A percentile compares a stretch with the other conserved stretches of the same genome.
These are phyloP conservation scores for Tripterygium wilfordii DNA, from an alignment of 177 flowering plant genomes.

Conservation along the genomic window DNA sequence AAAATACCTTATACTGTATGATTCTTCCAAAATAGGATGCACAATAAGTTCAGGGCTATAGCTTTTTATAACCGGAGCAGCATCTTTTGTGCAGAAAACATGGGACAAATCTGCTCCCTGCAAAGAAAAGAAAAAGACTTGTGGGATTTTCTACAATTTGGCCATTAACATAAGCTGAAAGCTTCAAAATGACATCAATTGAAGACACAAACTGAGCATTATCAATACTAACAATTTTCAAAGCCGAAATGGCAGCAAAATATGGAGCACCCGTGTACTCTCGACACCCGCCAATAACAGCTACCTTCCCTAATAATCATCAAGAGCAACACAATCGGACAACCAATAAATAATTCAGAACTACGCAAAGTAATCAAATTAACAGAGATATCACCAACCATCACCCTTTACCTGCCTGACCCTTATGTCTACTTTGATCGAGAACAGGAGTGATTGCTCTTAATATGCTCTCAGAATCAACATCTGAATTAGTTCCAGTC, in stretches of 20 bases:
- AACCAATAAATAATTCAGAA: not conserved
- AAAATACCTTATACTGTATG: constrained; percentile 67
- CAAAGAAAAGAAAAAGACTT: not conserved
- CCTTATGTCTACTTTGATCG: constrained; percentile 67
- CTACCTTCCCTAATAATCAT: constrained; percentile 69
- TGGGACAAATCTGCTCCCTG: constrained; percentile 99
- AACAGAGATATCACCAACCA: not conserved
- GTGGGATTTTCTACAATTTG: not conserved
- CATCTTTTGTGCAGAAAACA: constrained; percentile 95
- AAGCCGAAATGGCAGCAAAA: constrained; percentile 93
- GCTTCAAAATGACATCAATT: not conserved
- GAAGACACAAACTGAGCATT: not conserved
- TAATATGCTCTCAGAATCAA: constrained; percentile 60
- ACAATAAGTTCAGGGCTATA: constrained; percentile 98
- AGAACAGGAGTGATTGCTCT: constrained; percentile 71
- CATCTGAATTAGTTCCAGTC: constrained; percentile 34
- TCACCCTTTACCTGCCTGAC: constrained; percentile 77
- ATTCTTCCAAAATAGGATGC: constrained; percentile 92
- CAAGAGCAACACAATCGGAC: not conserved
- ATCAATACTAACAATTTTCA: constrained; percentile 72
- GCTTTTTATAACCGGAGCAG: constrained; percentile 87
- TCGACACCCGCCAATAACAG: constrained; percentile 94
- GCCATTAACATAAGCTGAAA: not conserved
- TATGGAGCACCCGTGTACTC: constrained; percentile 99
- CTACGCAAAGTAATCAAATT: no score